These are phyloP conservation scores for Fomitopsis schrenkii DNA, from an alignment of 1,284 basidiomycete species.

Conservation along the genomic window DNA sequence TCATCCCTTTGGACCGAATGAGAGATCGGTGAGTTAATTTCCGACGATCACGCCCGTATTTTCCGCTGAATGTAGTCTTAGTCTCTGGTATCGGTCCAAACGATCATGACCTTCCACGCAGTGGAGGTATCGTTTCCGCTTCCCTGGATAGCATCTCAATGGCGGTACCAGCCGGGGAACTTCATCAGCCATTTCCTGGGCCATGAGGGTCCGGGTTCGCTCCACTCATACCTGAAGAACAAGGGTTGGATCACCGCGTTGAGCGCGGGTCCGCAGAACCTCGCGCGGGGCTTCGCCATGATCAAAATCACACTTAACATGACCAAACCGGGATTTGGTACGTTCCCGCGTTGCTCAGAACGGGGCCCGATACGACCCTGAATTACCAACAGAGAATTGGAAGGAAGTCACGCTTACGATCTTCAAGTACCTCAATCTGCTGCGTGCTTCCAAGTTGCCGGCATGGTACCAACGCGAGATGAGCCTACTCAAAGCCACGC, in stretches of 20 bases:
- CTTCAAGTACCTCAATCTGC: conserved; percentile 87
- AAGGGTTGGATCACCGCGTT: conserved; percentile 90
- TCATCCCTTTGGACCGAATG: conserved; percentile 72
- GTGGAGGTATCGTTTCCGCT: conserved; percentile 89
- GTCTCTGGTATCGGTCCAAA: conserved; percentile 85
- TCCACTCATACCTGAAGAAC: conserved; percentile 89
- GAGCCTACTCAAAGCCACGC: conserved; percentile 67
- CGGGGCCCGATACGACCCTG: not conserved
- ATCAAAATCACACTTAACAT: conserved; percentile 85
- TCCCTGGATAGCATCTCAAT: conserved; percentile 78
- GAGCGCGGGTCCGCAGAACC: conserved; percentile 68
- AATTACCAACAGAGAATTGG: conserved; percentile 67
- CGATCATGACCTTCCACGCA: conserved; percentile 87
- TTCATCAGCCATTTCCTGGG: conserved; percentile 89
- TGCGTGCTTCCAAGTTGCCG: conserved; percentile 69
- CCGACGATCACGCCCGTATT: conserved; percentile 8
- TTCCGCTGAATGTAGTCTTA: conserved; percentile 28
- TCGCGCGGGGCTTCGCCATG: conserved; percentile 83
- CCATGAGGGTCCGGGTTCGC: conserved; percentile 94
- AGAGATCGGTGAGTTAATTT: conserved; percentile 64
- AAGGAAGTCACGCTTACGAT: conserved; percentile 68
- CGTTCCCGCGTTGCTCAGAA: conserved; percentile 25
- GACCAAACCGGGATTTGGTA: conserved; percentile 85
- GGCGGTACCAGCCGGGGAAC: conserved; percentile 78
- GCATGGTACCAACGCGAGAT: conserved; percentile 81